Conservation (phyloP, 306 rosid species). For the Vachellia collinsii region DNA sequence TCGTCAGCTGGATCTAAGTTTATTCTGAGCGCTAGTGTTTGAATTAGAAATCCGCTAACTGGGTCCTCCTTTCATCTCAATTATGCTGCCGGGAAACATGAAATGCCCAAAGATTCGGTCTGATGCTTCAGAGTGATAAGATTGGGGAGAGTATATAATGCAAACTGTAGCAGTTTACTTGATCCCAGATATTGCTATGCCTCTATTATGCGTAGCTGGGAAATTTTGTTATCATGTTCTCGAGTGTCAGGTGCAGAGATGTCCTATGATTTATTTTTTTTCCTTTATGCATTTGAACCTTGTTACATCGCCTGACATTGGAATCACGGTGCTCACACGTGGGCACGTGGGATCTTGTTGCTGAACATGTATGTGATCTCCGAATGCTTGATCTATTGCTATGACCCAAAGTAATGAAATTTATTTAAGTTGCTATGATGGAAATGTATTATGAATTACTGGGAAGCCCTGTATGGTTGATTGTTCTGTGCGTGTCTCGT, state of each 20-base stretch:
- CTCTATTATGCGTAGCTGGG: background rate
- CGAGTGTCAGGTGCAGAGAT: background rate
- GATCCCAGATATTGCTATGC: background rate
- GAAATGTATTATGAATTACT: background rate
- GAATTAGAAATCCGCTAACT: background rate
- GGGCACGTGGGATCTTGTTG: background rate
- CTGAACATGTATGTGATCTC: too few relatives aligned
- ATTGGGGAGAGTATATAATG: background rate
- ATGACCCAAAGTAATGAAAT: background rate
- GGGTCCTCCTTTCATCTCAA: background rate
- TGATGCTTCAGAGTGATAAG: background rate
- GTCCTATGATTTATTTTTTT: background rate
- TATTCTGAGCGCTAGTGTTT: background rate
- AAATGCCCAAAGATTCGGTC: background rate
- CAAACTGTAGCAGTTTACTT: background rate
- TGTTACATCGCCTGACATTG: background rate
- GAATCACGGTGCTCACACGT: background rate
- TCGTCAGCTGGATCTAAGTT: conserved; percentile 40
- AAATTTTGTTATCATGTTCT: background rate
- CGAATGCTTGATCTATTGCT: background rate
- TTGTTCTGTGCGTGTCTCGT: background rate
- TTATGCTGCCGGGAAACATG: background rate
- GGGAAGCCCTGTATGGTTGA: background rate
- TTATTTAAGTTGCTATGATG: conserved; percentile 2
- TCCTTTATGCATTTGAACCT: background rate